Evolutionary conservation across 257 asterid genomes (phyloP).

Genomic region (Nyctanthes arbortristis): DNA sequence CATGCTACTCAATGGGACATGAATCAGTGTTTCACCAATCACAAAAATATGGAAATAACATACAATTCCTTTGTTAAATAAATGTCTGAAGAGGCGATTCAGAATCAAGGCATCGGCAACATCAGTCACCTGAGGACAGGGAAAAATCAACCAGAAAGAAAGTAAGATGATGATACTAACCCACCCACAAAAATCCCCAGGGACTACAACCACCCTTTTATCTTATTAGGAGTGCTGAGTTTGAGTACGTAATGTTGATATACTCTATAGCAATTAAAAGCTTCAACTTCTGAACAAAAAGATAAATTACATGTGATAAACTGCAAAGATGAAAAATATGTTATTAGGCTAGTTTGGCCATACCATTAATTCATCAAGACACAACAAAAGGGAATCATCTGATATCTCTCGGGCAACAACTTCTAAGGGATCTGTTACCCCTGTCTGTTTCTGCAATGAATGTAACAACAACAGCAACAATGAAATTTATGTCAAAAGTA

Average conservation of each 20-base stretch:
- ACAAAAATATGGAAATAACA: constrained; percentile 31
- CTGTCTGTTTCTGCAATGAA: constrained; percentile 74
- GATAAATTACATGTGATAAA: too few relatives aligned
- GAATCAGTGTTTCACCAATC: too few relatives aligned
- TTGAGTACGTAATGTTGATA: too few relatives aligned
- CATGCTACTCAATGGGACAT: not conserved
- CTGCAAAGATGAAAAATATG: too few relatives aligned
- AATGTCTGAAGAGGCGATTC: constrained; percentile 75
- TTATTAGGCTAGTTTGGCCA: too few relatives aligned
- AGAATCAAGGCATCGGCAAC: constrained; percentile 91
- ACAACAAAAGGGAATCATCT: constrained; percentile 79
- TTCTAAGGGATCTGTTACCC: constrained; percentile 91
- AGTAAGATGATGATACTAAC: not conserved
- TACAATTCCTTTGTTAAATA: constrained; percentile 78
- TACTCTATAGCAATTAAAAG: too few relatives aligned
- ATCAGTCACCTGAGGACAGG: constrained; percentile 62
- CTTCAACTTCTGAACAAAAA: too few relatives aligned
- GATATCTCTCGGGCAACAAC: constrained; percentile 88
- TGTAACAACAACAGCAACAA: constrained; percentile 37
- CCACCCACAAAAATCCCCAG: not conserved
- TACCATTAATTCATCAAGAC: constrained; percentile 98
- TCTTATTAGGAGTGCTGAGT: too few relatives aligned
- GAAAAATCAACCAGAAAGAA: not conserved
- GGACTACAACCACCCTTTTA: not conserved
- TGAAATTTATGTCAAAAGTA: not conserved